Conservation (phyloP, 306 rosid genomes). For the Acacia crassicarpa region DNA sequence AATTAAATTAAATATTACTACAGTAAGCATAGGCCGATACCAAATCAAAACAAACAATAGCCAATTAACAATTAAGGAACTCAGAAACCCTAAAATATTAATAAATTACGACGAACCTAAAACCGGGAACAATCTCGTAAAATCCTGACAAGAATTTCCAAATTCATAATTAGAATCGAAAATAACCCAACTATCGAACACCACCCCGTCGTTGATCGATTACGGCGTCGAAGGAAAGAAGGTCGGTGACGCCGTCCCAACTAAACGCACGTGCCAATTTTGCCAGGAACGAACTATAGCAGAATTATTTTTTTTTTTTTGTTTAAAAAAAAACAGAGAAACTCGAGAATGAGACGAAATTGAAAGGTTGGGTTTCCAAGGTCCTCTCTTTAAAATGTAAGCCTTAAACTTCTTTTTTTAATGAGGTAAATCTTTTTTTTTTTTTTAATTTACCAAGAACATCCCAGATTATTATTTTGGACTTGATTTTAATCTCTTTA, state of each 20-base stretch:
- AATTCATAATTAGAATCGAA: not conserved
- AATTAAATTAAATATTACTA: constrained; percentile 26
- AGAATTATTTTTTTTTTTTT: not conserved
- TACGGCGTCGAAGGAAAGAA: not conserved
- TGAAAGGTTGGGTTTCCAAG: not conserved
- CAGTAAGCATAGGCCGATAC: not conserved
- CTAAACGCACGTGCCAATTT: constrained; percentile 30
- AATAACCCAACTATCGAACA: not conserved
- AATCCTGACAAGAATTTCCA: not conserved
- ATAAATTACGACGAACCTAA: constrained; percentile 9
- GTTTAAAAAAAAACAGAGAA: not conserved
- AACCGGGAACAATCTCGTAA: not conserved
- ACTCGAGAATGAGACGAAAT: not conserved
- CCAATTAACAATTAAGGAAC: not conserved
- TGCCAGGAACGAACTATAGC: not conserved
- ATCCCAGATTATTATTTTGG: no score
- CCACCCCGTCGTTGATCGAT: not conserved
- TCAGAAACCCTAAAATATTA: not conserved
- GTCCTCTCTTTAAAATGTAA: no score
- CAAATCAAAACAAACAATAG: not conserved
- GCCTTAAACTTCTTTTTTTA: no score
- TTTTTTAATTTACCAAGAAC: no score
- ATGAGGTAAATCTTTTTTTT: no score
- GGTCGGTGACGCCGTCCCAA: constrained; percentile 27
- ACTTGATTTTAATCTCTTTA: no score